Evolutionary conservation across 2,329 filamentous ascomycete genomes (phyloP), one percentile per base, ranked within the genome.

Genomic region (Venturia aucupariae): DNA sequence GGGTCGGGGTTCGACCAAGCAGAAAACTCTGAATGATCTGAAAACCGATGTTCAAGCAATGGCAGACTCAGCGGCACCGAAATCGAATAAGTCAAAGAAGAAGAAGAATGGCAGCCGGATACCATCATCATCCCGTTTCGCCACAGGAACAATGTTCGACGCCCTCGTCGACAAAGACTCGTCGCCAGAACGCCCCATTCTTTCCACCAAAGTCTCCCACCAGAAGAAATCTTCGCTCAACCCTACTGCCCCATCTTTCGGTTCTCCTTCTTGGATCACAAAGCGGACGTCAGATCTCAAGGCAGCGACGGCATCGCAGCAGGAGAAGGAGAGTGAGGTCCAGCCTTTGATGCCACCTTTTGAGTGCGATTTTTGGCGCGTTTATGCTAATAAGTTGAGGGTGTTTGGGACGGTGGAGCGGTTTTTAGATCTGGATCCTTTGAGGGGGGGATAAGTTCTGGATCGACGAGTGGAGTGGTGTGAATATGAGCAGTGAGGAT

Each of bases 331-430:
- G 51, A 57, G 35, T 19, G 44, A 62, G 60, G 32, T 62, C 7
- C 44, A 64, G 11, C 32, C 32, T 30, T 70, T 81, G 57, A 81
- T 87, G 66, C 84, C 85, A 8, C 71, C 75, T 1, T 81, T 81
- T 65, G 75, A 76, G 64, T 75, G 75, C 1, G 72, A 76, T 19
- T 86, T 87, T 69, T 87, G 85, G 85, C 69, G 73, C 4, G 71
- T 79, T 11, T 85, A 86, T 70, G 81, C 81, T 1, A 87, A 87
- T 68, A 83, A 79, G 67, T 70, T 87, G 64, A 76, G 84, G 46
- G 80, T 85, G 1, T 87, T 86, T 74, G 85, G 84, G 2, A 86
- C 84, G 0, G 69, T 78, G 59, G 84, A 87, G 71, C 77, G 64
- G 1, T 39, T 59, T 10, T 39, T 63, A 35, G 62, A 63, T 30